phyloP scores from a whole-genome alignment of 2,329 filamentous ascomycete species.

The Cucurbitaria berberidis region DNA sequence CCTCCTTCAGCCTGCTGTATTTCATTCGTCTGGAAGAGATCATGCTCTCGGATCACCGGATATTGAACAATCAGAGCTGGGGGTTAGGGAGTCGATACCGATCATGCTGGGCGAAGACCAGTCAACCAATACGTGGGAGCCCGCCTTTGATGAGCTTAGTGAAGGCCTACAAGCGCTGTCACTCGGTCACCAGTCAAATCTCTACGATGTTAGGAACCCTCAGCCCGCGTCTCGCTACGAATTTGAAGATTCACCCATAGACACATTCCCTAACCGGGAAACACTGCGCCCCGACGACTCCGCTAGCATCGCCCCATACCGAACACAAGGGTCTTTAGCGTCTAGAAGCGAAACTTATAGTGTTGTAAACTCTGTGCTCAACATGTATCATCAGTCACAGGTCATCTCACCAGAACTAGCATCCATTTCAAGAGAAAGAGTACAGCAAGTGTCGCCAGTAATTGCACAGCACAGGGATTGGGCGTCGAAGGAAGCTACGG shows the following conservation, averaged over 20 bases:
- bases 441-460: slow-evolving; percentile 58
- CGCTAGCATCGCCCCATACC: slow-evolving; percentile 45
- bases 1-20: slow-evolving; percentile 38
- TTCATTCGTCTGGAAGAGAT: slow-evolving; percentile 25
- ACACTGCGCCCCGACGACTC: slow-evolving; percentile 48
- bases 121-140: slow-evolving; percentile 16
- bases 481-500: slow-evolving; percentile 61
- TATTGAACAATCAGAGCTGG: slow-evolving; percentile 52
- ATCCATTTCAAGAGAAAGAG: slow-evolving; percentile 48
- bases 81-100: slow-evolving; percentile 62
- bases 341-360: slow-evolving; percentile 53
- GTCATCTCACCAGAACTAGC: slow-evolving; percentile 50
- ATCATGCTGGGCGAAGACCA: slow-evolving; percentile 59
- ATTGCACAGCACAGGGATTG: slow-evolving; percentile 61
- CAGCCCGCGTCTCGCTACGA: slow-evolving; percentile 32
- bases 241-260: slow-evolving; percentile 42
- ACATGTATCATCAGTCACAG: slow-evolving; percentile 49
- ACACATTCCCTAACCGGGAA: slow-evolving; percentile 41
- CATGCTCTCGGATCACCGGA: slow-evolving; percentile 18
- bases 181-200: slow-evolving; percentile 21
- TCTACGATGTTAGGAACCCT: slow-evolving; percentile 14
- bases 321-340: slow-evolving; percentile 37
- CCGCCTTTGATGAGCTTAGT: slow-evolving; percentile 11
- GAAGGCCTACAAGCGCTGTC: slow-evolving; percentile 19
- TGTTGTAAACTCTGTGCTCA: slow-evolving; percentile 49